A percentile compares a stretch with the other conserved stretches of the same genome.
Conservation (phyloP, 306 rosid genomes). For the Cicer judaicum region DNA sequence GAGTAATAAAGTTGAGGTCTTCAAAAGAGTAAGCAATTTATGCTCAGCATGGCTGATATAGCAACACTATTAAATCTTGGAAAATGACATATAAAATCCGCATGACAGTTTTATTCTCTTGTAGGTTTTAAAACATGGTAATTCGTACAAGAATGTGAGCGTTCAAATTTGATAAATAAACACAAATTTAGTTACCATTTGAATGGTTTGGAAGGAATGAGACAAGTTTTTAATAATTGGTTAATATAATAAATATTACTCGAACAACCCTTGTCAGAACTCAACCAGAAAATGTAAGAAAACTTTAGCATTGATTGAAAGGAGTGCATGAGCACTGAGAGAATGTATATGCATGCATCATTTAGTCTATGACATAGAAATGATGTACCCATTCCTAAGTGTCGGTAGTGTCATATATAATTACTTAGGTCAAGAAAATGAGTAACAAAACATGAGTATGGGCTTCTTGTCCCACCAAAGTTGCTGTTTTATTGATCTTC, state of each 20-base stretch:
- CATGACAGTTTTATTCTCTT: background rate
- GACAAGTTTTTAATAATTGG: constrained; percentile 28
- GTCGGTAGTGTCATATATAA: constrained; percentile 37
- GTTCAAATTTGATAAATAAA: background rate
- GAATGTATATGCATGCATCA: constrained; percentile 22
- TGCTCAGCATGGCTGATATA: background rate
- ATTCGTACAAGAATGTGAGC: background rate
- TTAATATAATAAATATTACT: background rate
- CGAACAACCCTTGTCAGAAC: constrained; percentile 13
- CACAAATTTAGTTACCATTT: constrained; percentile 31
- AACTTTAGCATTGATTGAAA: constrained; percentile 18
- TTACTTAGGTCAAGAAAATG: constrained; percentile 26
- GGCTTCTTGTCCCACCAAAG: constrained; percentile 49
- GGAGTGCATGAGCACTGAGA: constrained; percentile 31
- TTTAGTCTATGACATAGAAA: background rate
- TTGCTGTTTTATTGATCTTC: constrained; percentile 12
- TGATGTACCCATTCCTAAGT: constrained; percentile 33
- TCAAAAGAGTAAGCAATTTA: background rate
- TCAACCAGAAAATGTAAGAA: constrained; percentile 22
- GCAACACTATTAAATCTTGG: constrained; percentile 25
- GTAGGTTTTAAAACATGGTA: background rate
- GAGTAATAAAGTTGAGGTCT: background rate
- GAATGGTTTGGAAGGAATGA: constrained; percentile 17
- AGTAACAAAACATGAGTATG: constrained; percentile 46
- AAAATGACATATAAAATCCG: background rate